phyloP scores from a whole-genome alignment of 345 rosid species.

The Leavenworthia alabamica region DNA sequence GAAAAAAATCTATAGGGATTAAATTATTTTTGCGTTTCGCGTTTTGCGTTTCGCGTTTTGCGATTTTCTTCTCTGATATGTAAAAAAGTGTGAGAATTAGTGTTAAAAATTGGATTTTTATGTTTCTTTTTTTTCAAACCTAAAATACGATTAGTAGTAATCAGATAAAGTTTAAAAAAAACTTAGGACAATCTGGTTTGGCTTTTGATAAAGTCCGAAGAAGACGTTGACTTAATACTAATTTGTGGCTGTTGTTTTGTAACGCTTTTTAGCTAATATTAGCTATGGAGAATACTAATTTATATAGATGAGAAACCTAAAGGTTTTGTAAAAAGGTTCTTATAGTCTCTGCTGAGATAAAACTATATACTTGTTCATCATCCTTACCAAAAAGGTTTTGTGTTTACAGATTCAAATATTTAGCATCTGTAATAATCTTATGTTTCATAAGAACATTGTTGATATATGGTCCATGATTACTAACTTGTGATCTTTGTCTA shows the following conservation, averaged over 20 bases:
- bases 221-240: slow-evolving; percentile 23
- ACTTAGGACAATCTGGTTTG: slow-evolving; percentile 17
- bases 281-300: slow-evolving; percentile 12
- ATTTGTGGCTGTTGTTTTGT: slow-evolving; percentile 25
- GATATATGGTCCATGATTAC: neutral
- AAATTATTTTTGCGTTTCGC: no score
- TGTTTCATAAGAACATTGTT: neutral
- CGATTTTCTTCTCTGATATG: neutral
- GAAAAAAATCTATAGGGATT: no score
- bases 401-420: neutral
- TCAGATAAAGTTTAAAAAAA: neutral
- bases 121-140: neutral
- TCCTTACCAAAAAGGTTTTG: neutral
- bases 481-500: neutral
- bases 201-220: slow-evolving; percentile 9
- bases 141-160: neutral
- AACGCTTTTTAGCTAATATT: slow-evolving; percentile 23
- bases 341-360: neutral
- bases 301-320: slow-evolving; percentile 8
- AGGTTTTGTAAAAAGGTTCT: neutral
- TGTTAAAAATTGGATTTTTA: no score
- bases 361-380: slow-evolving; percentile 6
- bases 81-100: neutral
- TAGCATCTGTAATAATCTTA: neutral
- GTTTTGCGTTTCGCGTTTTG: no score